phyloP scores from a whole-genome alignment of 2,329 filamentous ascomycete genomes.

The Diplocarpon mali region DNA sequence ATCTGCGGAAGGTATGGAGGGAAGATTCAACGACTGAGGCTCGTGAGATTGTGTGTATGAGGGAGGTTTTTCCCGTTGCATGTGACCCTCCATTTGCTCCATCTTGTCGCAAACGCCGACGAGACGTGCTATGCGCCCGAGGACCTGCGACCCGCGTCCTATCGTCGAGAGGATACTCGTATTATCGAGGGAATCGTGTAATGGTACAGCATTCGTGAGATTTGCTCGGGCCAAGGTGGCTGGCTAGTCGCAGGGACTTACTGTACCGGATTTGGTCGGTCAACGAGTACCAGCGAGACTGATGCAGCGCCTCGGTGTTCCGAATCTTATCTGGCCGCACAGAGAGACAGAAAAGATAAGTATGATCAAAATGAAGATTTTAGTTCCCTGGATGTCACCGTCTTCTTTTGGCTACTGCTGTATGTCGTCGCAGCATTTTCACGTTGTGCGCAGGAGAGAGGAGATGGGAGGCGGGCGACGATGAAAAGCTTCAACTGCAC shows the following conservation, averaged over 20 bases:
- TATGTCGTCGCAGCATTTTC: constrained; percentile 3
- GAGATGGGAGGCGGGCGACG: not conserved
- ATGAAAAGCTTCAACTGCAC: constrained; percentile 1
- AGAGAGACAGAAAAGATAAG: not conserved
- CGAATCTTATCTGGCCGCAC: not conserved
- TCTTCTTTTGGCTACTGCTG: not conserved
- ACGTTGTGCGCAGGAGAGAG: not conserved
- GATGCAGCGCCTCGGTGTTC: not conserved
- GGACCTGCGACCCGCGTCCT: not conserved
- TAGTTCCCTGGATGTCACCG: not conserved
- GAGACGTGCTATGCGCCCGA: not conserved
- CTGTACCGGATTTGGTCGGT: constrained; percentile 1
- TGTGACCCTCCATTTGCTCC: constrained; percentile 25
- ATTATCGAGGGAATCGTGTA: not conserved
- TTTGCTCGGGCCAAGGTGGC: constrained; percentile 9
- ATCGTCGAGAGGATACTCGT: not conserved
- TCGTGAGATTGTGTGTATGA: constrained; percentile 25
- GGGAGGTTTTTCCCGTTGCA: constrained; percentile 22
- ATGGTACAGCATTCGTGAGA: constrained; percentile 9
- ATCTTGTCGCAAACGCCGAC: constrained; percentile 15
- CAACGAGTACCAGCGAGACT: not conserved
- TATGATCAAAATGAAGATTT: not conserved
- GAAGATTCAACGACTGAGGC: constrained; percentile 21
- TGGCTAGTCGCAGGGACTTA: constrained; percentile 1
- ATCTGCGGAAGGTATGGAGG: constrained; percentile 22